Evolutionary conservation across 2,329 filamentous ascomycete species (phyloP), one percentile per base, ranked within the genome.

Genomic region (Blastomyces emzantsi): DNA sequence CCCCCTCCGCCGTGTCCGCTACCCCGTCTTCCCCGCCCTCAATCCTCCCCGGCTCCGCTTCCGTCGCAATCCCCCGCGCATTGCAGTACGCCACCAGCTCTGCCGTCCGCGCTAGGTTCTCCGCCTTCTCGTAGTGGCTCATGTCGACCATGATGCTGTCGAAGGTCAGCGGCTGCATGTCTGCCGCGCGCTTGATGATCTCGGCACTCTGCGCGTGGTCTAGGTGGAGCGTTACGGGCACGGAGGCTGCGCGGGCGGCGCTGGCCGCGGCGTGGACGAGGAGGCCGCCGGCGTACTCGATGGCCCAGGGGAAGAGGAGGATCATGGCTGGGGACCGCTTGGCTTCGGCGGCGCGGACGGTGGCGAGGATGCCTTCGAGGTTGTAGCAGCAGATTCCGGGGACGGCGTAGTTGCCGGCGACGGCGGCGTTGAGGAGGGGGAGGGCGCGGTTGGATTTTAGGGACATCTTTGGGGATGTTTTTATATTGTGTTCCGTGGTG

Each of bases 101-200:
- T 60, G 78, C 78, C 25, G 87, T 90, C 70, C 83, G 80, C 2
- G 80, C 77, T 47, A 91, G 77, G 70, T 90, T 90, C 75, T 90
- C 87, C 62, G 82, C 85, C 68, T 85, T 86, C 68, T 88, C 86
- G 70, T 88, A 85, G 71, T 90, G 87, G 64, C 81, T 85, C 87
- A 90, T 90, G 74, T 90, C 88, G 0, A 90, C 84, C 87, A 90
- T 90, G 72, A 90, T 89, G 66, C 82, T 84, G 74, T 90, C 87
- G 68, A 90, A 90, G 2, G 77, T 81, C 5, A 25, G 54, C 60
- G 77, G 76, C 4, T 82, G 79, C n/a, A 84, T 80, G 68, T 86
- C 81, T 0, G 85, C 86, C 0, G 86, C 85, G 4, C 77, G 78
- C 19, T 82, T 81, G 66, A 87, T 84, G 41, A 86, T 83, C 66